Conservation (phyloP, 352 stramenopile species). For the Elongisporangium senticosum region DNA sequence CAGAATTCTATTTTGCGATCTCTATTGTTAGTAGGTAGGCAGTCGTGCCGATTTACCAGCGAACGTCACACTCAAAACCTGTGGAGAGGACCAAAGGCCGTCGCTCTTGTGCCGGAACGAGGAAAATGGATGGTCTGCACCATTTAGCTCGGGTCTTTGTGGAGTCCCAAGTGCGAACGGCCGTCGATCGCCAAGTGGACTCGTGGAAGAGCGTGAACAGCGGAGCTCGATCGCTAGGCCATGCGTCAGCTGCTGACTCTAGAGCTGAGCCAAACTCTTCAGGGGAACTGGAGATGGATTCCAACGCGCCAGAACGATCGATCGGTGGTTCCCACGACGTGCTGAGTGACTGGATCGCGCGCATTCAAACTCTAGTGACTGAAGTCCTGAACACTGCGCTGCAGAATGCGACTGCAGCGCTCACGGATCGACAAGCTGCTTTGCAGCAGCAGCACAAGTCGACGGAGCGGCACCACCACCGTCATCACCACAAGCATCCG, state of each 20-base stretch:
- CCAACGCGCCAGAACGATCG: too few species aligned
- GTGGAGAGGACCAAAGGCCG: background rate
- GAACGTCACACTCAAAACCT: background rate
- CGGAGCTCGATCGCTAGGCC: background rate
- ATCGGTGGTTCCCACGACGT: background rate
- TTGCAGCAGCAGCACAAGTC: background rate
- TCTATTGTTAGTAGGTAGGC: conserved; percentile 17
- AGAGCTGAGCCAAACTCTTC: too few species aligned
- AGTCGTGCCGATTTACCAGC: background rate
- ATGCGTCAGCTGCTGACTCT: background rate
- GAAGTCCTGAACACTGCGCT: background rate
- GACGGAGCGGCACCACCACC: background rate
- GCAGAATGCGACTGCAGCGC: background rate
- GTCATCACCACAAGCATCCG: too few species aligned
- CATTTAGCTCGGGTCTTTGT: background rate
- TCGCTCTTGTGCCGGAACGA: too few species aligned
- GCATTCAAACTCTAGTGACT: background rate
- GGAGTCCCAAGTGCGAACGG: background rate
- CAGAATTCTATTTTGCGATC: background rate
- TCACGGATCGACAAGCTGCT: background rate
- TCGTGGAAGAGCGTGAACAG: background rate
- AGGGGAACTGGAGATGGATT: too few species aligned
- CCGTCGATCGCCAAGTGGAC: background rate
- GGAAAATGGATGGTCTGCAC: background rate
- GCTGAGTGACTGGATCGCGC: background rate